These are phyloP conservation scores for Pseudohyphozyma bogoriensis DNA, from an alignment of 768 basidiomycete genomes.

Conservation along the genomic window DNA sequence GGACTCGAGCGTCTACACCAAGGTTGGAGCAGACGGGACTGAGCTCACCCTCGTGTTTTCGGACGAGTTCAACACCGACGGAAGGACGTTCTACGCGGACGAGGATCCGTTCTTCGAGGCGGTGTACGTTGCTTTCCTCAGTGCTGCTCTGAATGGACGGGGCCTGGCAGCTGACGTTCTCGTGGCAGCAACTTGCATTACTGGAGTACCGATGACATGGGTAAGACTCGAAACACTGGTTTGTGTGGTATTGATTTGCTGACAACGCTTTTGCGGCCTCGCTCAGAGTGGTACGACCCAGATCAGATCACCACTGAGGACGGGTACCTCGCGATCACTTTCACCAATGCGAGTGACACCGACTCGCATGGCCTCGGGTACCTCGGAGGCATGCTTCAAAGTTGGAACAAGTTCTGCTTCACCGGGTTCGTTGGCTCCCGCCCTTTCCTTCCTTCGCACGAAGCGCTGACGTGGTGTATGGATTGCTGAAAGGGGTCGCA, in stretches of 20 bases:
- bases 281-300: conserved; percentile 39
- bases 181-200: no score
- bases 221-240: no score
- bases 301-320: conserved; percentile 35
- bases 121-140: conserved; percentile 42
- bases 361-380: conserved; percentile 3
- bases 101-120: conserved; percentile 44
- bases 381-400: conserved; percentile 3
- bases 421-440: not conserved
- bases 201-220: not conserved
- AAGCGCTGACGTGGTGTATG: not conserved
- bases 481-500: conserved; percentile 18
- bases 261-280: not conserved
- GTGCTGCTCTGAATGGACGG: conserved; percentile 29
- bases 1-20: conserved; percentile 37
- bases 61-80: conserved; percentile 69
- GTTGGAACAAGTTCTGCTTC: conserved; percentile 26
- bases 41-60: conserved; percentile 62
- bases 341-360: conserved; percentile 7
- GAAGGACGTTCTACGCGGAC: conserved; percentile 55
- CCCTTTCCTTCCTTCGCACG: no score
- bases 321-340: conserved; percentile 29
- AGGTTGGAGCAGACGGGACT: conserved; percentile 51
- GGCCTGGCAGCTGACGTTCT: not conserved
- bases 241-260: not conserved